Base-by-base conservation (phyloP, 306 rosid genomes). In the Calophaca sinica region DNA sequence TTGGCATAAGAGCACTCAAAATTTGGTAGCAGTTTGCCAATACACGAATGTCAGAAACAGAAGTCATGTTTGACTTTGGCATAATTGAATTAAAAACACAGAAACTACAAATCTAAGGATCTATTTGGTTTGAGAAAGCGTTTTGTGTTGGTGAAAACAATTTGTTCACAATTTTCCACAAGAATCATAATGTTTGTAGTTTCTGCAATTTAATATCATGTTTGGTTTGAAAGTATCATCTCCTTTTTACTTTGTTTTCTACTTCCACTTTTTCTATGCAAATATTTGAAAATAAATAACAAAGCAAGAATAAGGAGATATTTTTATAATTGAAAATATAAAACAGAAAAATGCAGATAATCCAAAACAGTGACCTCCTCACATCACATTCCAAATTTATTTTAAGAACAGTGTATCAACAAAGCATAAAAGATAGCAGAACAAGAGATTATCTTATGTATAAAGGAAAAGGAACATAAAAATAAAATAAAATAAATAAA, bases 21-120 rank as follows among this genome's bases (percentile, higher is more conserved):
- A 20, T 20, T 20, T 20, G 26, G 26, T 1, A 20, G 26, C 26
- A 20, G 26, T 20, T 20, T 20, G 26, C 26, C 26, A 20, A 20
- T 20, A 20, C 26, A 20, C 26, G 1, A 20, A 20, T 20, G 26
- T 20, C 26, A 44, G 52, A 79, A 59, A 38, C 6, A 74, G 14
- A 60, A 31, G 31, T 6, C 66, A 71, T 20, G 0, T 20, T 20
- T 20, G 26, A 20, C 26, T 20, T 20, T 32, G 59, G 55, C 52
- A 54, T 48, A 58, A 70, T 62, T 14, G 31, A 63, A 31, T 41
- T 35, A 28, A 35, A 53, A 62, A 38, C 59, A 52, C 14, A 35
- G 13, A 11, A 50, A 5, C 41, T 2, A 29, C 62, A 36, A 3
- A 45, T 32, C 41, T 36, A 3, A 36, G n/a, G n/a, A n/a, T n/a